phyloP scores from a whole-genome alignment of 2,329 filamentous ascomycete species.

The Tolypocladium endophyticum region DNA sequence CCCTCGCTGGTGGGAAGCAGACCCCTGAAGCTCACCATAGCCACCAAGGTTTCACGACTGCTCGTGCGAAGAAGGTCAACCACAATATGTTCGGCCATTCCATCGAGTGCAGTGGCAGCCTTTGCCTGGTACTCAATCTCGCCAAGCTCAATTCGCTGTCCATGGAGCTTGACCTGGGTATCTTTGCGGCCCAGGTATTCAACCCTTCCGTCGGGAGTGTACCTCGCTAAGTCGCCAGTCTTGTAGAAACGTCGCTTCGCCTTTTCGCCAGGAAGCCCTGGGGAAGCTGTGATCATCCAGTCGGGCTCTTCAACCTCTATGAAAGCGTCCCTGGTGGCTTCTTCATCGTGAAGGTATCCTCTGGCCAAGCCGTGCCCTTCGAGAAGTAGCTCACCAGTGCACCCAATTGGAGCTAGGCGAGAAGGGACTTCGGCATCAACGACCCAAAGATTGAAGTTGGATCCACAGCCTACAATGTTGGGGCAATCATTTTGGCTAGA shows the following conservation, averaged over 20 bases:
- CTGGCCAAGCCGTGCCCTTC: slow-evolving; percentile 27
- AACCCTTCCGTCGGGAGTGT: background rate
- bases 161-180: slow-evolving; percentile 1
- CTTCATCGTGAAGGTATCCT: slow-evolving; percentile 33
- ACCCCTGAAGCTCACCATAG: background rate
- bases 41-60: background rate
- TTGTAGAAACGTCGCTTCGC: slow-evolving; percentile 11
- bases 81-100: background rate
- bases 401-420: slow-evolving; percentile 9
- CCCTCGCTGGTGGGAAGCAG: background rate
- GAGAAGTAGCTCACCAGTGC: slow-evolving; percentile 11
- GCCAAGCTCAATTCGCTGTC: slow-evolving; percentile 10
- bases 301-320: slow-evolving; percentile 16
- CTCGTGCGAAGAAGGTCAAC: slow-evolving; percentile 1
- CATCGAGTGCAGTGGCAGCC: background rate
- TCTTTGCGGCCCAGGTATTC: slow-evolving; percentile 3
- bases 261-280: background rate
- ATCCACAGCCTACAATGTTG: slow-evolving; percentile 4
- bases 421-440: slow-evolving; percentile 8
- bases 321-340: slow-evolving; percentile 16
- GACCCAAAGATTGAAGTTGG: slow-evolving; percentile 9
- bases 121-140: slow-evolving; percentile 9
- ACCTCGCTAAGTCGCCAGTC: slow-evolving; percentile 7
- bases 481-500: background rate
- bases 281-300: background rate